These are phyloP conservation scores for Lithospermum erythrorhizon DNA, from an alignment of 257 asterid genomes.

Conservation along the genomic window DNA sequence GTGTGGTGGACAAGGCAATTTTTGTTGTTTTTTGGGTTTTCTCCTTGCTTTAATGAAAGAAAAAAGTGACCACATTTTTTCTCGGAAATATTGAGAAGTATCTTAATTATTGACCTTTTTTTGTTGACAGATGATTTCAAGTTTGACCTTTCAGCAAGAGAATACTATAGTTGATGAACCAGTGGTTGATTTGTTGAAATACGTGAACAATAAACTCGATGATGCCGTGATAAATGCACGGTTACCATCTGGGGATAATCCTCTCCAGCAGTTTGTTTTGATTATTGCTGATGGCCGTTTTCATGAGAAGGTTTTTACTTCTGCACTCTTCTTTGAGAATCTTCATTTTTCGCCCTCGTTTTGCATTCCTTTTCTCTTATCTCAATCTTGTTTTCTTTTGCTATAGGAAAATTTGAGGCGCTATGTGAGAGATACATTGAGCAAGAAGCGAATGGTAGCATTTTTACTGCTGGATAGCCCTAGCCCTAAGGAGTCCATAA, in stretches of 20 bases:
- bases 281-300: slow-evolving; percentile 88
- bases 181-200: slow-evolving; percentile 71
- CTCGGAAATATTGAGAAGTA: too few species aligned
- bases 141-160: slow-evolving; percentile 84
- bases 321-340: neutral
- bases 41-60: too few species aligned
- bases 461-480: slow-evolving; percentile 73
- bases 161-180: slow-evolving; percentile 71
- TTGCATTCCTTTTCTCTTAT: neutral
- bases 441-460: slow-evolving; percentile 77
- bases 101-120: neutral
- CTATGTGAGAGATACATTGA: slow-evolving; percentile 63
- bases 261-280: slow-evolving; percentile 91
- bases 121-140: slow-evolving; percentile 67
- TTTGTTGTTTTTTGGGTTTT: too few species aligned
- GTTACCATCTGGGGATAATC: slow-evolving; percentile 73
- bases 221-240: slow-evolving; percentile 53
- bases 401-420: slow-evolving; percentile 55
- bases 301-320: slow-evolving; percentile 59
- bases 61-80: too few species aligned
- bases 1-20: slow-evolving; percentile 5
- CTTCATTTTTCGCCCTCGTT: neutral
- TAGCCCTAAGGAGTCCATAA: slow-evolving; percentile 56
- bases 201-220: slow-evolving; percentile 61
- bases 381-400: neutral